Evolutionary conservation across 768 basidiomycete species (phyloP), one percentile per base, ranked within the genome.

Genomic region (Lentinula raphanica): DNA sequence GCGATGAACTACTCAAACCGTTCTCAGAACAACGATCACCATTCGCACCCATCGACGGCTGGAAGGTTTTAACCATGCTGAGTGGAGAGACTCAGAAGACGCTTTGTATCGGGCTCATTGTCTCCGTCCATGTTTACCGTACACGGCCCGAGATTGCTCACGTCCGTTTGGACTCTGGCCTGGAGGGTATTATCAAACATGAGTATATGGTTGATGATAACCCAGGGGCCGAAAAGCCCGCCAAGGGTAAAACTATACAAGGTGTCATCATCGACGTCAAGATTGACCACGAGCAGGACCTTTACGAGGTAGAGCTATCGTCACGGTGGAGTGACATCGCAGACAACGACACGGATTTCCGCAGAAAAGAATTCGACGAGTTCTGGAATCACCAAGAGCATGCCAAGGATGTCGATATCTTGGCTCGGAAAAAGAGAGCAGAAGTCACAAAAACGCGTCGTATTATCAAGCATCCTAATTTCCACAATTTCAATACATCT

Each of bases 391-490:
- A 76, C 36, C 71, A 72, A n/a, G 84, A 80, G 54, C 78, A 79
- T 63, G 81, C 84, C 28, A 83, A 83, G 60, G 90, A 94, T 66
- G 70, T 73, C 62, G 90, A 94, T 60, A 73, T 92, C 62, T 74
- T 88, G 60, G 83, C 81, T 23, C 82, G 92, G 62, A 95, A 92
- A 74, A 95, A 93, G 75, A 79, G 91, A 48, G 85, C 90, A 1
- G 89, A 93, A 66, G 87, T 84, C 8, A 89, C 91, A 64, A 80
- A 83, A 60, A 82, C 85, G 35, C 83, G 92, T 59, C 79, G 96
- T 25, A 85, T 96, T 54, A 92, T 99, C 75, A 94, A 98, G 69
- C 97, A 99, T 70, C 97, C 96, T 2, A 94, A 96, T 71, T 99
- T 98, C 83, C 91, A 95, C 68, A 93, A 97, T 67, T 87, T 96